These are phyloP conservation scores for Aspergillus panamensis DNA, from an alignment of 495 filamentous ascomycete species.

Conservation along the genomic window DNA sequence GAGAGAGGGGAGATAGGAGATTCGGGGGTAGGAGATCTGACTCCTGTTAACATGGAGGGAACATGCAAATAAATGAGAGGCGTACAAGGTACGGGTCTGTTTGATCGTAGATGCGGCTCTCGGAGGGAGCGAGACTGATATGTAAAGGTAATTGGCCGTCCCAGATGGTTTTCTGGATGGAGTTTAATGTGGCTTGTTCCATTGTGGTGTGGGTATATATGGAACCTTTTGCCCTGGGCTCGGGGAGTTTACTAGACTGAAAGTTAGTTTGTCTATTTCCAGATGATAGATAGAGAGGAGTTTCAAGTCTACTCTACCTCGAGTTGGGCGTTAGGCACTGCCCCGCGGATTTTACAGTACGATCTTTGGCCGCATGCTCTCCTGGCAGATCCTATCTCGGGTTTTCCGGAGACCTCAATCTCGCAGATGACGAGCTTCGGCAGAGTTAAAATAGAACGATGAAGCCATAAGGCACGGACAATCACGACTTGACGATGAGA, in stretches of 20 bases:
- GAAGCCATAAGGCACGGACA: not conserved
- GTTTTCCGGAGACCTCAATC: no score
- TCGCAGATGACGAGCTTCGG: not conserved
- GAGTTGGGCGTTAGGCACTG: not conserved
- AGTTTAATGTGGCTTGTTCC: constrained; percentile 23
- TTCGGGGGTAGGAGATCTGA: constrained; percentile 51
- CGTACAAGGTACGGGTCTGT: constrained; percentile 54
- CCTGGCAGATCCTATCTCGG: not conserved
- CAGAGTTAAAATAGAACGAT: not conserved
- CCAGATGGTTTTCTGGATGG: constrained; percentile 50
- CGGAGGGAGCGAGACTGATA: constrained; percentile 49
- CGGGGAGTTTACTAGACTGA: not conserved
- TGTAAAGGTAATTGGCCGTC: constrained; percentile 49
- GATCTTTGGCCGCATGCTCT: not conserved
- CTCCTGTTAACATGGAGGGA: constrained; percentile 10
- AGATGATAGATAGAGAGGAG: not conserved
- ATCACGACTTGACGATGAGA: not conserved
- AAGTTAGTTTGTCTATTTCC: not conserved
- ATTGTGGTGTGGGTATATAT: constrained; percentile 25
- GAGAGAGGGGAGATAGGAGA: constrained; percentile 66
- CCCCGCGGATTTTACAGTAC: not conserved
- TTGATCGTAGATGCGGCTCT: constrained; percentile 52
- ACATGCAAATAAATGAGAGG: not conserved
- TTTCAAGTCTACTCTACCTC: not conserved
- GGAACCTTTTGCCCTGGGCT: not conserved